phyloP scores from a whole-genome alignment of 768 basidiomycete species.

The Naganishia vaughanmartiniae region DNA sequence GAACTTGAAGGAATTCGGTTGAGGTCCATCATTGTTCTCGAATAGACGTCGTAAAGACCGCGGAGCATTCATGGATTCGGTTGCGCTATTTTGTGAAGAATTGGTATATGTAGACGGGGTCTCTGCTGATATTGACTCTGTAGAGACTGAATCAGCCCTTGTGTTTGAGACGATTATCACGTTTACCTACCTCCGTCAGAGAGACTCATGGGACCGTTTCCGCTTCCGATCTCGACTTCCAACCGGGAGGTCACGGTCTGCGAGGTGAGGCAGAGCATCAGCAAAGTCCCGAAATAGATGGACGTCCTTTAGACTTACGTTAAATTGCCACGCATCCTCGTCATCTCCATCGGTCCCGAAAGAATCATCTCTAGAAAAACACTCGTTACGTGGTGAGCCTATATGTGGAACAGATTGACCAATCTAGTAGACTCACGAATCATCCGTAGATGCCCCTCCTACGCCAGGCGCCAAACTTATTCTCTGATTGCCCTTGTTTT shows the following conservation, averaged over 20 bases:
- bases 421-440: conserved; percentile 50
- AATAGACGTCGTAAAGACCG: conserved; percentile 77
- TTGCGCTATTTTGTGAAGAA: background rate
- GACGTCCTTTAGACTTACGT: conserved; percentile 36
- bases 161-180: conserved; percentile 30
- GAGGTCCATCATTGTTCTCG: conserved; percentile 53
- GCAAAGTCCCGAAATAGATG: background rate
- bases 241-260: conserved; percentile 49
- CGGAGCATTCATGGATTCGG: conserved; percentile 57
- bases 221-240: conserved; percentile 39
- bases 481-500: conserved; percentile 65
- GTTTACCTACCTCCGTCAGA: conserved; percentile 2
- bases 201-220: conserved; percentile 23
- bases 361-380: conserved; percentile 26
- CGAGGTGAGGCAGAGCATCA: conserved; percentile 18
- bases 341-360: conserved; percentile 39
- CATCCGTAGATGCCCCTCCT: conserved; percentile 58
- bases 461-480: conserved; percentile 63
- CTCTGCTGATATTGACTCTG: conserved; percentile 35
- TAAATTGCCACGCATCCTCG: conserved; percentile 50
- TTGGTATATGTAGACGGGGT: conserved; percentile 37
- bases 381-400: background rate
- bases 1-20: conserved; percentile 21
- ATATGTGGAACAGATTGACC: background rate
- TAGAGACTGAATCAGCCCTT: background rate